Percentiles rank a stretch among this genome's conserved stretches.
These are phyloP conservation scores for Wickerhamia fluorescens DNA, from an alignment of 805 yeast species.

Conservation along the genomic window DNA sequence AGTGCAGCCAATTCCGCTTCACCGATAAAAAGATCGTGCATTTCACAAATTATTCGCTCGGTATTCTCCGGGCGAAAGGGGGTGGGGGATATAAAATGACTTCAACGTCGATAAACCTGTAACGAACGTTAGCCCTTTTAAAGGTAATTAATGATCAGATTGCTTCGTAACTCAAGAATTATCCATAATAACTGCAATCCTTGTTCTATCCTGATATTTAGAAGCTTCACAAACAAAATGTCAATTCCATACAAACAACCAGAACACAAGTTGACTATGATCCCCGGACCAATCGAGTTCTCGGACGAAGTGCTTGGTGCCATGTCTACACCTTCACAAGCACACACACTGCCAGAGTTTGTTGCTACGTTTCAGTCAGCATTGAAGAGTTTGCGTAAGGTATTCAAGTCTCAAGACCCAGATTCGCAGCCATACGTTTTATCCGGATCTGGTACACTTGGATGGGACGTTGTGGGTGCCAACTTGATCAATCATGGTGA, in stretches of 20 bases:
- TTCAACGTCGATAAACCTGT: no score
- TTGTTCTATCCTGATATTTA: no score
- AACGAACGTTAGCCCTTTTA: no score
- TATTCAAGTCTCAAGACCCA: constrained; percentile 64
- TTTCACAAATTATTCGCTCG: no score
- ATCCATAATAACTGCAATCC: no score
- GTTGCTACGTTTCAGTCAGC: constrained; percentile 63
- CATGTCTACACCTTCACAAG: constrained; percentile 74
- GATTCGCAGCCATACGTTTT: constrained; percentile 75
- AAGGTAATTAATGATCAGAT: no score
- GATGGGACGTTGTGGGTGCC: constrained; percentile 87
- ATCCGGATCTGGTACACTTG: constrained; percentile 89
- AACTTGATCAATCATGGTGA: constrained; percentile 64
- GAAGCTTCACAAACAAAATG: no score
- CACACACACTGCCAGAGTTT: constrained; percentile 89
- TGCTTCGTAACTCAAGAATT: no score
- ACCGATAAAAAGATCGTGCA: no score
- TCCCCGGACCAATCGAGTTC: constrained; percentile 86
- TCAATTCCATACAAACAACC: constrained; percentile 33
- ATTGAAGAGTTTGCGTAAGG: constrained; percentile 57
- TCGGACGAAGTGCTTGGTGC: constrained; percentile 73
- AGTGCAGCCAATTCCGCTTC: no score
- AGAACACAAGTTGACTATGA: constrained; percentile 45
- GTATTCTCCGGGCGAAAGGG: no score
- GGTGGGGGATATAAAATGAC: no score